Base-by-base conservation (phyloP, 345 rosid genomes). In the Ricinus communis region DNA sequence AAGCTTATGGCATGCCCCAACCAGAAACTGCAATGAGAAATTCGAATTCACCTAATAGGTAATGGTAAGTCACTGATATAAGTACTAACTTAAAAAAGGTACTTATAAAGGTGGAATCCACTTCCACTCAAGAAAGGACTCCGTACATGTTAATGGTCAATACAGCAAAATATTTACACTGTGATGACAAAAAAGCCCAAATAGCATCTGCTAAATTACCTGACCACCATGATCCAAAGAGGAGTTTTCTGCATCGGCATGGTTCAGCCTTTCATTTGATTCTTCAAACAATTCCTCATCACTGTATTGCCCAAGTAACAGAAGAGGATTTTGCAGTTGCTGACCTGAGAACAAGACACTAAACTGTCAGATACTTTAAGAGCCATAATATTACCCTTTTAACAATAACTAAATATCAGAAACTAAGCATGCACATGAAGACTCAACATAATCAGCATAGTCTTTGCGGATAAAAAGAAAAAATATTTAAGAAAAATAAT, bases 301-400 rank as follows among this genome's bases (percentile, higher is more conserved):
- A 57, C 96, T 92, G 69, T 95, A 95, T 66, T 90, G 99, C 61
- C 94, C 98, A 66, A 95, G 97, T 72, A 95, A 83, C 62, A 85
- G 82, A 75, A 95, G 83, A 54, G 99, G 97, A 75, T 92, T 95
- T 72, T 83, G 88, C 40, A 79, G 81, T 54, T 81, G 81, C 73
- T 87, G 86, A 80, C 90, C 99, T 95, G 99, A 62, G 76, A 63
- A 90, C 63, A 83, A 74, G 67, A 81, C 25, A 76, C 40, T 73
- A 62, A 47, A 46, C 65, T 65, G 69, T 88, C 79, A 91, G 74
- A 74, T 66, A 49, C 83, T 75, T 74, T 70, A 46, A 71, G 62
- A 70, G 53, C 74, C 40, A 63, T 54, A 33, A 68, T 18, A 25
- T 71, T 54, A 61, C 27, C 60, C 59, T 51, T 71, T 55, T 55